Evolutionary conservation across 768 basidiomycete species (phyloP), one percentile per base, ranked within the genome.

Genomic region (Candolleomyces aberdarensis): DNA sequence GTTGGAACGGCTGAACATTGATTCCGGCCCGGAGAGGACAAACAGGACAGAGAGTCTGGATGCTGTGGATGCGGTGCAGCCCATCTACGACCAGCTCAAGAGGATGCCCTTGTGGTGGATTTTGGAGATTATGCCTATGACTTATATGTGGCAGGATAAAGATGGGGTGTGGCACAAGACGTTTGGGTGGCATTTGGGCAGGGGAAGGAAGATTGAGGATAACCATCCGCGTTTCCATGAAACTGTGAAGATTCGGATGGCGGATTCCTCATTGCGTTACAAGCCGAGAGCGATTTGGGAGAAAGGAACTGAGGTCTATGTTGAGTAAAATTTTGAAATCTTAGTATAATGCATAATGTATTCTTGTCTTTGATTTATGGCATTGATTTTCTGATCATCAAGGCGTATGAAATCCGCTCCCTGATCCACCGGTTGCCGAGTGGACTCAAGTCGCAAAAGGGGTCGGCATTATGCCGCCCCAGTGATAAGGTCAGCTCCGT

Each of bases 111-210:
- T 76, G 1, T 93, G 91, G 91, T 88, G 87, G 89, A 39, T 89
- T n/a, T 71, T 91, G 36, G 91, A 93, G 72, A 72, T 90, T 31
- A 31, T 91, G 0, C 89, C 87, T 14, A 66, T 80, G 57, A 69
- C 66, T 41, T 83, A 78, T 64, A 69, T 75, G 19, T 87, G 80
- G 78, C 89, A 91, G 68, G 85, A 89, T 60, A 64, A 61, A 0
- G 54, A 78, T 1, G 83, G 85, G 1, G 67, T 65, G 17, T 90
- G 87, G 88, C 81, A 84, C 62, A 74, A 62, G 8, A 72, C 72
- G 51, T 83, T 78, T 72, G 11, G 36, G 6, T 70, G 78, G 53
- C 80, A 91, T 66, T 59, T 86, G 1, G 88, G 88, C 15, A 76
- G 73, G 57, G 87, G 87, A 0, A 79, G 90, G 14, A 62, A 69